Base-by-base conservation (phyloP, 129 eudicot species). In the Chrysanthemum lavandulifolium region DNA sequence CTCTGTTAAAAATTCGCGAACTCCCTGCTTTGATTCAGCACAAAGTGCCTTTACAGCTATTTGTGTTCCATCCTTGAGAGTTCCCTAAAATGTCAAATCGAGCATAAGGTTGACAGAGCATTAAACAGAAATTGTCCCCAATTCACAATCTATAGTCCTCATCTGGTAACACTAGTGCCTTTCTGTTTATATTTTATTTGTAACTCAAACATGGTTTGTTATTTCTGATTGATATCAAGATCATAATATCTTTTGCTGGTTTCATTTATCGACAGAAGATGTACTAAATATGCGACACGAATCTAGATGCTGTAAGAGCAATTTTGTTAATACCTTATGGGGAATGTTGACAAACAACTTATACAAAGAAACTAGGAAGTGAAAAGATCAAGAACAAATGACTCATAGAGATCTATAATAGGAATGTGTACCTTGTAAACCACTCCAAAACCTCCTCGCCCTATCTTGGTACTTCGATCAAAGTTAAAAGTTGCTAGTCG, bases 391-490 rank as follows among this genome's bases (percentile, higher is more conserved):
- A 4, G 56, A 74, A 56, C 1, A 33, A 45, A 40, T 55, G 18
- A 65, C 13, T 64, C 13, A 33, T 13, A 12, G 51, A 76, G 71
- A 73, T 11, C 16, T 31, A 15, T 12, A 53, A 49, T 49, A 76
- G 19, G 65, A 49, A 40, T 54, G 19, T 47, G 79, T 84, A 88
- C 99, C 99, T 94, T 90, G 88, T 84, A 94, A 69, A 94, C 99
- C 14, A 83, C 81, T 60, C 99, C 99, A 78, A 94, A 94, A 61
- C 99, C 99, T 74, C 99, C 99, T 71, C 96, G 84, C 43, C 99
- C 99, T 65, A 94, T 86, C 78, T 84, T 94, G 68, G 92, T 88
- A 66, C 83, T 86, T 72, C 56, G 81, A 70, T 88, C 79, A 62
- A 94, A 94, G 75, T 86, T 75, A 62, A 84, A 73, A 5, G 99